Evolutionary conservation across 1,139 yeast genomes (phyloP), one percentile per base, ranked within the genome.

Genomic region (Diutina rugosa): DNA sequence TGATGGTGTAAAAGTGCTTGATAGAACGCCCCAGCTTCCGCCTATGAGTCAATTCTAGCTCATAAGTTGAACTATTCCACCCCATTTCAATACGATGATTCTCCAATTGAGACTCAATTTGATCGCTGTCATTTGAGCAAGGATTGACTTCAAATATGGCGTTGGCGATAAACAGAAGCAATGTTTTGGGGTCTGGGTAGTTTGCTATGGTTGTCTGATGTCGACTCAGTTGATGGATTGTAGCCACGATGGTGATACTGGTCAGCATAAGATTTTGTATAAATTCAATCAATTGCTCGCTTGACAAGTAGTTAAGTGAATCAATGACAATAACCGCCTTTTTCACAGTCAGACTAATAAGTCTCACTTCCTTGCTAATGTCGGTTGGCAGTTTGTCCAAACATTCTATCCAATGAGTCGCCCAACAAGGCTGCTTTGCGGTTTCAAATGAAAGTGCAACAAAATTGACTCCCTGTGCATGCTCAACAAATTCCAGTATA

Each of bases 1-100:
- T 78, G 3, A 90, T 72, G 4, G 66, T 67, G 65, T 80, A 89
- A 8, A 70, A 68, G 58, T 85, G 85, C 1, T 74, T 71, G 46
- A 87, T 65, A 0, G 95, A 80, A 57, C 97, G 76, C 0, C 99
- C 99, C 0, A 96, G 87, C 64, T 87, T 87, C 58, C 97, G 78
- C 59, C 95, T 77, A 64, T 85, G 87, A 4, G 80, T 81, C 57
- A 93, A 68, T 6, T 72, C 72, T 1, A 84, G 67, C 55, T 71
- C 71, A 65, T 83, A 87, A 0, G 51, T 61, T 0, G 71, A 59
- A 41, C 70, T 71, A 63, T 89, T 85, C 58, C 82, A 70, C 1
- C 62, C 75, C 71, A 56, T 35, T 51, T 64, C 60, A 1, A 76
- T 69, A 4, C 88, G 87, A 41, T 85, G 65, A 55, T 74, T 62